Evolutionary conservation across 805 yeast species (phyloP).

Genomic region (Metschnikowia arizonensis): DNA sequence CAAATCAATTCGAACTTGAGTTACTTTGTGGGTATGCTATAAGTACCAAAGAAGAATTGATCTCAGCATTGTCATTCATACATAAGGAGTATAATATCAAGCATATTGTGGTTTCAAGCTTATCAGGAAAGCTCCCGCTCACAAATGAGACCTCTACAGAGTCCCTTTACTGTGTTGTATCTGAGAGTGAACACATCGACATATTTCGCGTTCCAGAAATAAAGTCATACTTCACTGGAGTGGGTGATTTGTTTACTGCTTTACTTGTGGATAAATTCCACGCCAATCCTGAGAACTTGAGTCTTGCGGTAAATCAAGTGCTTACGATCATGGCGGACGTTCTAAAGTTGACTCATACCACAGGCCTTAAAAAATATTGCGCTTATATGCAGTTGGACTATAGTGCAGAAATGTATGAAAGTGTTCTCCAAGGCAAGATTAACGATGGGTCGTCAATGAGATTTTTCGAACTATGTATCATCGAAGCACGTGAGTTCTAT

Average conservation of each 20-base stretch:
- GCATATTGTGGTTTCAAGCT: constrained; percentile 18
- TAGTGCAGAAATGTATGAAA: constrained; percentile 10
- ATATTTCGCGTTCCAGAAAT: constrained; percentile 54
- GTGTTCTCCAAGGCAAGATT: constrained; percentile 39
- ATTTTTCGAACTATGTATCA: constrained; percentile 65
- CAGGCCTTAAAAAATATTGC: constrained; percentile 34
- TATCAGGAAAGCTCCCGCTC: constrained; percentile 13
- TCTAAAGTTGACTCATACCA: constrained; percentile 43
- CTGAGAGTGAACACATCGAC: neutral
- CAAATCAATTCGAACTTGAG: constrained; percentile 21
- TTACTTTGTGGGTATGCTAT: constrained; percentile 14
- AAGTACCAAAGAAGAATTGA: constrained; percentile 8
- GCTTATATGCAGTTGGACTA: constrained; percentile 9
- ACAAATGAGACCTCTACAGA: constrained; percentile 8
- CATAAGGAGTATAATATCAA: constrained; percentile 11
- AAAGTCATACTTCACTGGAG: constrained; percentile 87
- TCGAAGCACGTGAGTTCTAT: constrained; percentile 51
- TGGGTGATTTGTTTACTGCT: constrained; percentile 89
- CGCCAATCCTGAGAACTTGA: constrained; percentile 21
- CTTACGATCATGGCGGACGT: constrained; percentile 53
- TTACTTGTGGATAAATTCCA: constrained; percentile 61
- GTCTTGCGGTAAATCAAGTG: constrained; percentile 48
- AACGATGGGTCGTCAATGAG: constrained; percentile 61
- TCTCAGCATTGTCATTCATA: constrained; percentile 11
- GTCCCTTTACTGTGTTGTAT: constrained; percentile 28